Conservation (phyloP, 2,329 filamentous ascomycete species). For the Fusarium sp. region DNA sequence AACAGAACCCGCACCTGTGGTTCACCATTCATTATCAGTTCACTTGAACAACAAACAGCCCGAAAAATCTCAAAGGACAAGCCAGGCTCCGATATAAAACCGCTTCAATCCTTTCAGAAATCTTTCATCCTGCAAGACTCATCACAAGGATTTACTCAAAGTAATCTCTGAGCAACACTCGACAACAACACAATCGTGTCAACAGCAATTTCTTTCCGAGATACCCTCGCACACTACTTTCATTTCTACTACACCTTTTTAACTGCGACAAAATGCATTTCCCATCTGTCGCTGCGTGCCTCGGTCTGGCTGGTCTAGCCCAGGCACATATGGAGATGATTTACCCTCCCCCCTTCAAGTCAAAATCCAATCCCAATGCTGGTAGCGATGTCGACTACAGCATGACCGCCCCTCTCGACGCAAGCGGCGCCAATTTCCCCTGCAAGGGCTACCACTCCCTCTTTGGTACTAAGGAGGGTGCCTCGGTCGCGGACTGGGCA, state of each 20-base stretch:
- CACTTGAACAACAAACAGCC: slow-evolving; percentile 31
- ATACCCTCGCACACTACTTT: slow-evolving; percentile 27
- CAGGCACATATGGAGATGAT: slow-evolving; percentile 67
- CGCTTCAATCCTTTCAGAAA: slow-evolving; percentile 20
- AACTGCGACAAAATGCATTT: slow-evolving; percentile 51
- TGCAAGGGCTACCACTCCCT: slow-evolving; percentile 74
- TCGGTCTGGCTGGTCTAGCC: slow-evolving; percentile 55
- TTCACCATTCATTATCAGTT: slow-evolving; percentile 29
- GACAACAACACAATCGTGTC: slow-evolving; percentile 7
- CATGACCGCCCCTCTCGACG: slow-evolving; percentile 73
- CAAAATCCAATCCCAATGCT: slow-evolving; percentile 61
- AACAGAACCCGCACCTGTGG: slow-evolving; percentile 21
- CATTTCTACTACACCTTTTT: not conserved
- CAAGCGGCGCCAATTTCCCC: slow-evolving; percentile 73
- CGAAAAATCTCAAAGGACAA: slow-evolving; percentile 3
- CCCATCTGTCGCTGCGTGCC: slow-evolving; percentile 50
- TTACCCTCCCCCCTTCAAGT: slow-evolving; percentile 62
- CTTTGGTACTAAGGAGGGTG: slow-evolving; percentile 59
- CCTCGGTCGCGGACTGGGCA: slow-evolving; percentile 67
- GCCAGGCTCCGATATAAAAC: slow-evolving; percentile 26
- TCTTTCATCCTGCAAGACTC: slow-evolving; percentile 10
- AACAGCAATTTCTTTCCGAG: slow-evolving; percentile 7
- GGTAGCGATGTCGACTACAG: slow-evolving; percentile 70
- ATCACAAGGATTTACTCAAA: slow-evolving; percentile 12
- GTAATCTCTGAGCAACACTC: slow-evolving; percentile 14